Percentiles rank a stretch among this genome's conserved stretches.
These are phyloP conservation scores for Mycena polygramma DNA, from an alignment of 768 basidiomycete species.

Conservation along the genomic window DNA sequence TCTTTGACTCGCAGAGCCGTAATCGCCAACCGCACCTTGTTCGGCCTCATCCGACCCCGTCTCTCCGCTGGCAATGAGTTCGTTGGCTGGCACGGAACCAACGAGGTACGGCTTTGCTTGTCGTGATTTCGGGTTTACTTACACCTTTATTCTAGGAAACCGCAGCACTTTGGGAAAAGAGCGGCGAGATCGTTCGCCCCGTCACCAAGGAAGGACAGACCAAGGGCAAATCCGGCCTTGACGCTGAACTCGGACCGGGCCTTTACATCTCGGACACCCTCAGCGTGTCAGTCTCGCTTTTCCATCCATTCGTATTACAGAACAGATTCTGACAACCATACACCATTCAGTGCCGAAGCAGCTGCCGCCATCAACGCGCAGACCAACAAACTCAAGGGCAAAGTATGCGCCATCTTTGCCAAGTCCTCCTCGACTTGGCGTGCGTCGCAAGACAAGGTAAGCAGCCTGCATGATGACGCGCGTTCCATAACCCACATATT, in stretches of 20 bases:
- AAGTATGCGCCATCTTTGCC: constrained; percentile 8
- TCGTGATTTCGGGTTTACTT: not conserved
- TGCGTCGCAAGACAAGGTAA: not conserved
- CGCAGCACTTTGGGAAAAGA: not conserved
- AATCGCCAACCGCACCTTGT: too few relatives aligned
- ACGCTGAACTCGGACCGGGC: constrained; percentile 7
- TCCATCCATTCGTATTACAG: too few relatives aligned
- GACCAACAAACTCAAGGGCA: not conserved
- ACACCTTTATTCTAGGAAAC: not conserved
- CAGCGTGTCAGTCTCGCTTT: not conserved
- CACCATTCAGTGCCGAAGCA: not conserved
- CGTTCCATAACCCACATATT: not conserved
- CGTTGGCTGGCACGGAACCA: constrained; percentile 19
- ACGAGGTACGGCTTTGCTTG: constrained; percentile 1
- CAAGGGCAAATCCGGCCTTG: not conserved
- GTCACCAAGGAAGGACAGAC: not conserved
- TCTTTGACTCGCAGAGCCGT: too few relatives aligned
- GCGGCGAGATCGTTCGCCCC: constrained; percentile 1
- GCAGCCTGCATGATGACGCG: not conserved
- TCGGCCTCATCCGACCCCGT: constrained; percentile 1
- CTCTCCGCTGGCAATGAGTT: constrained; percentile 15
- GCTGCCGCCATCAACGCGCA: constrained; percentile 7
- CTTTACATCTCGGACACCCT: constrained; percentile 16
- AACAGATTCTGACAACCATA: too few relatives aligned
- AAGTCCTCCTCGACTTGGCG: not conserved